Base-by-base conservation (phyloP, 345 rosid genomes). In the Stellera chamaejasme region DNA sequence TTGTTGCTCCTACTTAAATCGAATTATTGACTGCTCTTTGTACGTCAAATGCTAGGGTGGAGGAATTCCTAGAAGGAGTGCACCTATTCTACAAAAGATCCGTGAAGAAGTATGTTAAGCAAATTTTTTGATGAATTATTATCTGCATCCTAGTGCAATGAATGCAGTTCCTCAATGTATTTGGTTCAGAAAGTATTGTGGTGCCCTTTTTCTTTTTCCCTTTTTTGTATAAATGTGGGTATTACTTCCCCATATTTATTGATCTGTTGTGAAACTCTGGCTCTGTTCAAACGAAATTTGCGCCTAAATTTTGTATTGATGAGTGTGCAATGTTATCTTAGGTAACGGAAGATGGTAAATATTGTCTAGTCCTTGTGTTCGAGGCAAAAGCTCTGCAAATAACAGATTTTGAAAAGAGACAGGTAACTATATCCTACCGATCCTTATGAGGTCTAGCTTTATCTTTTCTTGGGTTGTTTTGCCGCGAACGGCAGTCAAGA, bases 21-120 rank as follows among this genome's bases (percentile, higher is more conserved):
- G 5, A 32, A 32, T 32, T 32, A 11, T 55, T 6, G 23, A 28
- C 23, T 25, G 7, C 41, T 66, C 32, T 44, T 47, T 57, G 26
- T 54, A 52, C 50, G 32, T 60, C 50, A 60, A 52, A 46, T 59
- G 58, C 52, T 69, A 92, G 96, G 98, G 89, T 13, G 87, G 88
- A 61, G 98, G 98, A 68, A 82, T 92, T 73, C 82, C 95, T n/a
- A 63, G 96, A 61, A 82, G 95, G 64, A 92, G 72, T 69, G 96
- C 95, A 50, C 98, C 96, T 66, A 70, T 58, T 52, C 77, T 88
- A 52, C 85, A 80, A 62, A 74, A 70, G 82, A 82, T 92, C 26
- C 87, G 79, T 41, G 98, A 92, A 62, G 91, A 92, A 78, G 98
- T 92, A 78, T 45, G 63, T 16, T 63, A 23, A 59, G 25, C 11